Conservation (phyloP, 2,329 filamentous ascomycete genomes). For the Raffaelea ambrosiae region DNA sequence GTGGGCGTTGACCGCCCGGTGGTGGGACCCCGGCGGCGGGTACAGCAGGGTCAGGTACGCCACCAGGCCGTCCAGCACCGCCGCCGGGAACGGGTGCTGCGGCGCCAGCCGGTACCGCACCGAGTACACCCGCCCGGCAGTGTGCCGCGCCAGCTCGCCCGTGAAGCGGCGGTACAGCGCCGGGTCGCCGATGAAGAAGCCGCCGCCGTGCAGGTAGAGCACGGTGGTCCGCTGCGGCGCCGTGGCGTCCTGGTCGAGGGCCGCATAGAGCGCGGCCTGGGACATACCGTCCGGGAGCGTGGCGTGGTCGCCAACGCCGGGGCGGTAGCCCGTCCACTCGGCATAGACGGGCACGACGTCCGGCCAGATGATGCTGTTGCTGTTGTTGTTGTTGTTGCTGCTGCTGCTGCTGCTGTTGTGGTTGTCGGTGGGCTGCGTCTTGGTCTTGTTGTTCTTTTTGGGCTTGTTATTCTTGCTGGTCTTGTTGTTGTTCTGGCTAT, state of each 20-base stretch:
- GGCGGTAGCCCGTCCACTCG: slow-evolving; percentile 69
- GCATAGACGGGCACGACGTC: slow-evolving; percentile 51
- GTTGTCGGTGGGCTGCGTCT: no score
- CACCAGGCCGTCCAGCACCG: slow-evolving; percentile 62
- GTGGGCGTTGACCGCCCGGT: slow-evolving; percentile 53
- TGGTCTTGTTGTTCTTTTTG: no score
- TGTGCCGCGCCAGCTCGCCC: background rate
- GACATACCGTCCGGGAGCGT: slow-evolving; percentile 41
- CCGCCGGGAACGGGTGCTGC: slow-evolving; percentile 65
- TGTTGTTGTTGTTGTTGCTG: no score
- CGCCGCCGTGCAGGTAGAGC: slow-evolving; percentile 70
- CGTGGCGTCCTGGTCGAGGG: slow-evolving; percentile 60
- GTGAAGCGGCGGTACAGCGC: background rate
- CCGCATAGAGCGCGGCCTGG: slow-evolving; percentile 56
- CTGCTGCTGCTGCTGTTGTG: no score
- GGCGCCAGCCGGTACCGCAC: slow-evolving; percentile 70
- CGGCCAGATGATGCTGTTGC: slow-evolving; percentile 36
- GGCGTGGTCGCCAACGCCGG: slow-evolving; percentile 39
- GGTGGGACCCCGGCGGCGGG: slow-evolving; percentile 58
- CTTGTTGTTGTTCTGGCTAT: no score
- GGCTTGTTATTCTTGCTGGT: background rate
- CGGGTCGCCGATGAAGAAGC: slow-evolving; percentile 40
- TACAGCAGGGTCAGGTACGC: slow-evolving; percentile 67
- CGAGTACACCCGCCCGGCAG: no score
- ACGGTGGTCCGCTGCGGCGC: slow-evolving; percentile 52